A percentile compares a stretch with the other conserved stretches of the same genome.
These are phyloP conservation scores for Dimocarpus longan DNA, from an alignment of 345 rosid genomes.

Conservation along the genomic window DNA sequence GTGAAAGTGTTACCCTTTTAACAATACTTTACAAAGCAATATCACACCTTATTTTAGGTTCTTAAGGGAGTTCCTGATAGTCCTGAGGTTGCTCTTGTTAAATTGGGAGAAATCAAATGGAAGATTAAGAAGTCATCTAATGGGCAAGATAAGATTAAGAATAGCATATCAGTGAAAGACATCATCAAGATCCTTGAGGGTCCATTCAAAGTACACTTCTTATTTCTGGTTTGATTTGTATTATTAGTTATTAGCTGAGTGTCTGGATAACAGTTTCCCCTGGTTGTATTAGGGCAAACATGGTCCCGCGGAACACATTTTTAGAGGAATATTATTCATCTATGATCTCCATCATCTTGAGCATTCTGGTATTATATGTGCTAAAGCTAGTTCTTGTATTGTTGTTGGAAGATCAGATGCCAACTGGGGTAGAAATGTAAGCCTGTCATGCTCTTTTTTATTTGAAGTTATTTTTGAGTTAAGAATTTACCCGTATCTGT, in stretches of 20 bases:
- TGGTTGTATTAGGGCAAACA: conserved; percentile 69
- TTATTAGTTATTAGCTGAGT: conserved; percentile 15
- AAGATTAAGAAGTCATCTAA: conserved; percentile 73
- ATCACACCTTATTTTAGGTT: conserved; percentile 46
- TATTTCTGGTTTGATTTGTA: conserved; percentile 12
- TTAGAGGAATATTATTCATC: conserved; percentile 67
- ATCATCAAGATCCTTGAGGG: conserved; percentile 82
- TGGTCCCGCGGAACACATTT: conserved; percentile 92
- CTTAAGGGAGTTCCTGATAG: conserved; percentile 94
- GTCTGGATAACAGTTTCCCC: conserved; percentile 9
- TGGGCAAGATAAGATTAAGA: conserved; percentile 71
- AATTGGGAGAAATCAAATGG: conserved; percentile 89
- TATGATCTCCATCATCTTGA: conserved; percentile 91
- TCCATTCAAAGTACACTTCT: conserved; percentile 73
- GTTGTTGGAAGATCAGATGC: conserved; percentile 84
- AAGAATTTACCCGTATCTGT: background rate
- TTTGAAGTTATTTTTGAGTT: background rate
- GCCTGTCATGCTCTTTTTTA: conserved; percentile 12
- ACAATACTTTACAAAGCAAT: background rate
- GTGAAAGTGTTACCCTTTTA: background rate
- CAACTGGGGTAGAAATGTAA: conserved; percentile 70
- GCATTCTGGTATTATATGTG: conserved; percentile 95
- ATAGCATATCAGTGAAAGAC: conserved; percentile 73
- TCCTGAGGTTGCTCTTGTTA: conserved; percentile 76
- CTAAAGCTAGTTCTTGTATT: conserved; percentile 67